Conservation (phyloP, 202 grass and related monocot species). For the Miscanthus sacchariflorus region DNA sequence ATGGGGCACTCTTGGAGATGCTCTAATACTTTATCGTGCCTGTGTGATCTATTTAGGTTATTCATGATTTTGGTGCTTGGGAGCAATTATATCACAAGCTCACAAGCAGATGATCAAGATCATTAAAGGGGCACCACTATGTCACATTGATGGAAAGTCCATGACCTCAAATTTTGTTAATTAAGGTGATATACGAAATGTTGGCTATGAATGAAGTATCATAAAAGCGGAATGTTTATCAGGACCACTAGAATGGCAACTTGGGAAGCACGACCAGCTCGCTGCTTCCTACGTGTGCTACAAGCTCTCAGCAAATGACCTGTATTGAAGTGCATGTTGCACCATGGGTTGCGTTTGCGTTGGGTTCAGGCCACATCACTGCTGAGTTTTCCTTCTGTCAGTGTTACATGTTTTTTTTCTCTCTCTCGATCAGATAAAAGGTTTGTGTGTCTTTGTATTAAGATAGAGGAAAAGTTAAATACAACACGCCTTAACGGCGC, state of each 20-base stretch:
- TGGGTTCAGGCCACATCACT: slow-evolving; percentile 25
- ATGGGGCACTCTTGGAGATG: too few relatives aligned
- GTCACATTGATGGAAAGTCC: slow-evolving; percentile 36
- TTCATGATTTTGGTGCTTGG: slow-evolving; percentile 3
- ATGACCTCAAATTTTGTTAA: slow-evolving; percentile 37
- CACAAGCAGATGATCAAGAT: slow-evolving; percentile 30
- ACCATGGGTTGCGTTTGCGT: slow-evolving; percentile 13
- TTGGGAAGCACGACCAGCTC: slow-evolving; percentile 33
- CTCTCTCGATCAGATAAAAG: too few relatives aligned
- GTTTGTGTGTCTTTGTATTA: too few relatives aligned
- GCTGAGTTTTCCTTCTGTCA: neutral
- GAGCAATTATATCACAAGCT: slow-evolving; percentile 5
- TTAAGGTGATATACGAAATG: slow-evolving; percentile 44
- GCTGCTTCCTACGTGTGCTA: slow-evolving; percentile 28
- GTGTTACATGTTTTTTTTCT: neutral
- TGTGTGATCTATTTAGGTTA: slow-evolving; percentile 21
- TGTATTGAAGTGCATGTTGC: slow-evolving; percentile 21
- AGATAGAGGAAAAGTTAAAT: too few relatives aligned
- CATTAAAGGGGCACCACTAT: slow-evolving; percentile 20
- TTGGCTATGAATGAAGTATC: slow-evolving; percentile 50
- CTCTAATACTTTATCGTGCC: neutral
- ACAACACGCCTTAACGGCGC: too few relatives aligned
- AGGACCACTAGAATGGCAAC: slow-evolving; percentile 45
- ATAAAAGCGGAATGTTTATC: slow-evolving; percentile 42
- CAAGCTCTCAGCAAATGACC: slow-evolving; percentile 18